Conservation (phyloP, 2,329 filamentous ascomycete genomes). For the Cadophora gregata region DNA sequence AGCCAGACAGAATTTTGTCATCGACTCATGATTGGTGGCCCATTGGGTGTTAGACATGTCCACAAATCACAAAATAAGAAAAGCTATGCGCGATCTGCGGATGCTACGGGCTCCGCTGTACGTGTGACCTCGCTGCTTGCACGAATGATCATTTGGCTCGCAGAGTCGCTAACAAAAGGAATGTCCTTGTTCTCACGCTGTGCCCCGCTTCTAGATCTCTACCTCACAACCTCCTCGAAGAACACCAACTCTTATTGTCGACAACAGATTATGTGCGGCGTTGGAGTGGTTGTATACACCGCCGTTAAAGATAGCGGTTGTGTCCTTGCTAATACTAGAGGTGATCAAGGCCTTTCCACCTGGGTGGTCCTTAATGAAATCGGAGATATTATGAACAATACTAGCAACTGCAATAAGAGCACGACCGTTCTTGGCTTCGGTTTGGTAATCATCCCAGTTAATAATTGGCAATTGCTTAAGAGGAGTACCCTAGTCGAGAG, state of each 20-base stretch:
- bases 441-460: slow-evolving; percentile 85
- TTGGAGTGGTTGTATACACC: slow-evolving; percentile 91
- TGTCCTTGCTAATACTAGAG: slow-evolving; percentile 84
- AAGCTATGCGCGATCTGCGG: slow-evolving; percentile 78
- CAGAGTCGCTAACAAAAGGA: slow-evolving; percentile 78
- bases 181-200: slow-evolving; percentile 86
- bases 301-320: slow-evolving; percentile 89
- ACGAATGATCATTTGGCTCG: slow-evolving; percentile 82
- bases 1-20: slow-evolving; percentile 21
- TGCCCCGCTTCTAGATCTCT: slow-evolving; percentile 89
- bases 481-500: slow-evolving; percentile 84
- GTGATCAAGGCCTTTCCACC: slow-evolving; percentile 87
- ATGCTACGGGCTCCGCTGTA: slow-evolving; percentile 78
- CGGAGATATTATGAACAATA: slow-evolving; percentile 82
- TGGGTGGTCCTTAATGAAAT: slow-evolving; percentile 90
- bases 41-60: not conserved
- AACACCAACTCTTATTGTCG: slow-evolving; percentile 86
- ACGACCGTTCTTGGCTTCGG: slow-evolving; percentile 77
- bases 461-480: slow-evolving; percentile 86
- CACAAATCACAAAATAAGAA: slow-evolving; percentile 4
- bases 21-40: slow-evolving; percentile 26
- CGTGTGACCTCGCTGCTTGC: slow-evolving; percentile 87
- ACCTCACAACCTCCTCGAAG: slow-evolving; percentile 87
- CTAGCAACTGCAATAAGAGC: slow-evolving; percentile 79
- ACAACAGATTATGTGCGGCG: slow-evolving; percentile 86